Base-by-base conservation (phyloP, 768 basidiomycete species). In the Psilocybe sp. region DNA sequence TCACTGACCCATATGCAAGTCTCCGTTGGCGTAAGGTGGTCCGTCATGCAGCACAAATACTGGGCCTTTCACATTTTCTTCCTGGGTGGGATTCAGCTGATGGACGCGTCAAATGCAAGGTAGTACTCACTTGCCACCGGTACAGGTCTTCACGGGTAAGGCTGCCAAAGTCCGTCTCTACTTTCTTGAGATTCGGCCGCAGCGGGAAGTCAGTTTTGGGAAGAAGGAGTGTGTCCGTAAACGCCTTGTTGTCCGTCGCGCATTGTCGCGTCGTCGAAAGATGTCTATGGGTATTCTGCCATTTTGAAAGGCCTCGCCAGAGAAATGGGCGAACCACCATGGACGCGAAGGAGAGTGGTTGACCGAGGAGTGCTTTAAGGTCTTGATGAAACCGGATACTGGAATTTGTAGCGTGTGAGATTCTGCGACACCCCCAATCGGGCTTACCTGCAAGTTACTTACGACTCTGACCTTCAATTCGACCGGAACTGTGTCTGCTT, bases 11-110 rank as follows among this genome's bases (percentile, higher is more conserved):
- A 95, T 94, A 64, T 99, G 96, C 37, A 99, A 71, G 64, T 91
- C 81, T 0, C 97, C 97, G 63, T 99, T 99, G 1, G 96, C 96
- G 61, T 98, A 98, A 0, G 97, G 97, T 31, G 96, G 96, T 0
- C 96, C 97, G 65, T 99, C 96, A 56, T 96, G 94, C 45, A 95
- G 73, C 11, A 97, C 85, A 60, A 94, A 98, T 28, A 83, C 62
- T 1, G 84, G 80, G 2, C 89, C 80, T 32, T 77, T 70, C 11
- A 74, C 79, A 59, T 89, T 82, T 53, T 82, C 70, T 69, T 75
- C 79, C 92, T 95, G 46, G 18, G 23, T 12, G 14, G n/a, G 11
- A 37, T 15, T 42, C 15, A 38, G 15, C 53, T 43, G 34, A 37
- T 50, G 32, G 23, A 60, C 14, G 47, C 23, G 23, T 46, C 11